Evolutionary conservation across 495 filamentous ascomycete genomes (phyloP).

Genomic region (Aspergillus taichungensis): DNA sequence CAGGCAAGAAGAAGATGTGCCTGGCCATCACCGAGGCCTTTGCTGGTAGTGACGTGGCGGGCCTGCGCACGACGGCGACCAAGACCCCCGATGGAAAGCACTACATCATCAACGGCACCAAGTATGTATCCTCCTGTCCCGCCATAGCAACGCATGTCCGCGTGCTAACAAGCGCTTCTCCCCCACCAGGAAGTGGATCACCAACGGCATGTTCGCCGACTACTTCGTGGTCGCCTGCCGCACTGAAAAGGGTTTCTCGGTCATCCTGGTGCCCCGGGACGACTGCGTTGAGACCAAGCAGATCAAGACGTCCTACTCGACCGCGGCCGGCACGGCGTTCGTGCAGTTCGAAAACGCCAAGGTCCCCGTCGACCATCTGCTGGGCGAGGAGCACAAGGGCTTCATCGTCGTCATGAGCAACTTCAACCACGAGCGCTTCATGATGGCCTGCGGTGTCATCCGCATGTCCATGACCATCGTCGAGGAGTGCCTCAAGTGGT

Average conservation of each 20-base stretch:
- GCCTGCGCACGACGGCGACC: conserved; percentile 69
- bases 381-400: conserved; percentile 80
- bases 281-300: conserved; percentile 64
- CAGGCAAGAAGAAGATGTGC: conserved; percentile 79
- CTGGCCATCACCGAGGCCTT: conserved; percentile 87
- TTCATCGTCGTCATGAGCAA: conserved; percentile 84
- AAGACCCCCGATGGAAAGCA: conserved; percentile 77
- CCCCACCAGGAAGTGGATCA: conserved; percentile 67
- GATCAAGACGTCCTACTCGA: conserved; percentile 83
- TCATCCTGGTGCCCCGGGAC: conserved; percentile 64
- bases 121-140: conserved; percentile 23
- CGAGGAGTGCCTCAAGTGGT: conserved; percentile 84
- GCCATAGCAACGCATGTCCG: neutral
- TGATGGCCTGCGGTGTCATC: conserved; percentile 57
- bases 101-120: conserved; percentile 82
- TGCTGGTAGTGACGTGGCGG: conserved; percentile 79
- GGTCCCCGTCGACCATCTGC: conserved; percentile 69
- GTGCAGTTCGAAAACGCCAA: conserved; percentile 83
- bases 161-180: neutral
- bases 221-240: conserved; percentile 79
- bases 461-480: conserved; percentile 59
- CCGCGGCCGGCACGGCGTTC: conserved; percentile 69
- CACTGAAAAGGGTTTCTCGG: conserved; percentile 74
- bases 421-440: conserved; percentile 76
- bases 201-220: conserved; percentile 75